Percentiles rank a stretch among this genome's conserved stretches.
Conservation (phyloP, 1,139 yeast genomes). For the Saccharomyces hybrid region DNA sequence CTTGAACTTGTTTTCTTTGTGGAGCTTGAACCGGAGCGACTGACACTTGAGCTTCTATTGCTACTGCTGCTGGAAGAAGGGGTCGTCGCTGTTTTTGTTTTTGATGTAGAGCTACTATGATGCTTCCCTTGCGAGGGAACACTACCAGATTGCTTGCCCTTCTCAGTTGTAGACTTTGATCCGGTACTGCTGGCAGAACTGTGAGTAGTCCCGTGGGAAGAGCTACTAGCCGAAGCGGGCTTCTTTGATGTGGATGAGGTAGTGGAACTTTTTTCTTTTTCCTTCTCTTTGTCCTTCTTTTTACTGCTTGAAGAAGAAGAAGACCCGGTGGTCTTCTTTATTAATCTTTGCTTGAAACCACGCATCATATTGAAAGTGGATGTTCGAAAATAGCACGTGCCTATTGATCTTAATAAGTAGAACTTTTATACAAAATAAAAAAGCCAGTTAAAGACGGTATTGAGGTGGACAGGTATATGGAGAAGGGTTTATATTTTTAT, state of each 20-base stretch:
- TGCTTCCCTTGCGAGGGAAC: constrained; percentile 1
- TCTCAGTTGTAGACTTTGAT: not conserved
- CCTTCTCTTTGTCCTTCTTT: constrained; percentile 25
- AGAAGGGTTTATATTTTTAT: not conserved
- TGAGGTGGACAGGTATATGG: not conserved
- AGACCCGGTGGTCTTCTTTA: constrained; percentile 30
- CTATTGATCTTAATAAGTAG: not conserved
- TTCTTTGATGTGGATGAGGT: constrained; percentile 1
- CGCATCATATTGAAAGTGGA: constrained; percentile 36
- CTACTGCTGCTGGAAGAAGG: constrained; percentile 2
- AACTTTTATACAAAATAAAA: not conserved
- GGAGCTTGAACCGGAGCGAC: constrained; percentile 11
- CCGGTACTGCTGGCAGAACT: constrained; percentile 1
- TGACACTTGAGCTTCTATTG: not conserved
- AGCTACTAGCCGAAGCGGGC: not conserved
- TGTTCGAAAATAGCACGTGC: not conserved
- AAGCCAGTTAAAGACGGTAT: not conserved
- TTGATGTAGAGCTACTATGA: constrained; percentile 1
- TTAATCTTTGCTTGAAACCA: constrained; percentile 38
- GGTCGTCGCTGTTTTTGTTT: constrained; percentile 1
- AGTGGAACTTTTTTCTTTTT: constrained; percentile 10
- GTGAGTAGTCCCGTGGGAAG: not conserved
- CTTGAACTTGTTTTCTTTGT: constrained; percentile 9
- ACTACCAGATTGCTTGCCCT: not conserved
- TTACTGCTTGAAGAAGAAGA: constrained; percentile 20